Evolutionary conservation across 108 stramenopile species (phyloP).

Genomic region (Poteriospumella lacustris): DNA sequence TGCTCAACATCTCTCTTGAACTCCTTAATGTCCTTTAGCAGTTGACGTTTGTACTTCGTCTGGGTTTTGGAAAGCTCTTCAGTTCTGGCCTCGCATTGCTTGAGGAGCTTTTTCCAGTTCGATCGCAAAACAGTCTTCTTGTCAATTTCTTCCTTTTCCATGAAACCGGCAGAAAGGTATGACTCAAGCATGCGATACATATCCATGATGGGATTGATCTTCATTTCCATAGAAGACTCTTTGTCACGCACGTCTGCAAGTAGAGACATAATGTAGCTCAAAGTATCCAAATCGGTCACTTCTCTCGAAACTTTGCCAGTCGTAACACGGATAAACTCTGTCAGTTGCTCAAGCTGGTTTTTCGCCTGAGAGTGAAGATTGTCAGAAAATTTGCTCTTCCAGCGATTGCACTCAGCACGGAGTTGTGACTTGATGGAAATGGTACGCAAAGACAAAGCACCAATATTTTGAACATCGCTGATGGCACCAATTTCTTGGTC

Average conservation of each 20-base stretch:
- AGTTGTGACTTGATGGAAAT: conserved; percentile 65
- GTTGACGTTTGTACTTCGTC: conserved; percentile 62
- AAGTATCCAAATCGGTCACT: conserved; percentile 67
- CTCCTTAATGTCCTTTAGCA: conserved; percentile 66
- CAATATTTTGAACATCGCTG: conserved; percentile 70
- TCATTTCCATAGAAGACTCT: conserved; percentile 56
- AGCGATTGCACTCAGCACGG: conserved; percentile 62
- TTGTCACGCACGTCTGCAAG: conserved; percentile 60
- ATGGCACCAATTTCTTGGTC: conserved; percentile 63
- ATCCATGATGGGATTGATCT: conserved; percentile 74
- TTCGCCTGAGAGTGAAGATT: conserved; percentile 56
- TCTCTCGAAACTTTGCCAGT: conserved; percentile 45
- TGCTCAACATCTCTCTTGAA: conserved; percentile 64
- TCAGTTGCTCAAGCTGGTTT: conserved; percentile 59
- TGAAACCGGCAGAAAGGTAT: conserved; percentile 69
- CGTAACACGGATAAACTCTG: conserved; percentile 69
- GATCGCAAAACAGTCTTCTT: conserved; percentile 75
- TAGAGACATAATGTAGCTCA: conserved; percentile 71
- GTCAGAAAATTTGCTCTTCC: conserved; percentile 66
- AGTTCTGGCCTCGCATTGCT: conserved; percentile 60
- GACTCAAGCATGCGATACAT: conserved; percentile 84
- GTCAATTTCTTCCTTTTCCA: conserved; percentile 84
- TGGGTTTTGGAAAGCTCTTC: conserved; percentile 74
- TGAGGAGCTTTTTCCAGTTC: conserved; percentile 74
- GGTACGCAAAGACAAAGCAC: conserved; percentile 75